Percentiles rank a stretch among this genome's conserved stretches.
phyloP scores from a whole-genome alignment of 108 stramenopile genomes.

The Skeletonema marinoi region DNA sequence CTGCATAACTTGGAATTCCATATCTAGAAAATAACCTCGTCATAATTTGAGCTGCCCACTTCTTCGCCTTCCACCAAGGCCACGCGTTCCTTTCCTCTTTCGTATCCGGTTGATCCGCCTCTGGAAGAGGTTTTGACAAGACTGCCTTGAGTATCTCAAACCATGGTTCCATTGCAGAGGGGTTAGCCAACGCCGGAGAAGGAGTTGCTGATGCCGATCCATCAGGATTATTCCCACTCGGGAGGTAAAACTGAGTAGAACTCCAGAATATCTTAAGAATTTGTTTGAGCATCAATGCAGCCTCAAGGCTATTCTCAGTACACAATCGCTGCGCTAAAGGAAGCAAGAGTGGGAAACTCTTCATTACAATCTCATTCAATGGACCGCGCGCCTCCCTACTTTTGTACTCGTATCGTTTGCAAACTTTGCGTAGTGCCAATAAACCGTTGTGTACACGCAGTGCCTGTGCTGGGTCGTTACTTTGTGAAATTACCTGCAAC shows the following conservation, averaged over 20 bases:
- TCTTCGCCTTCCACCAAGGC: constrained; percentile 99
- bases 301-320: constrained; percentile 80
- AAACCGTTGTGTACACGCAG: constrained; percentile 92
- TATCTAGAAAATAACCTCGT: constrained; percentile 92
- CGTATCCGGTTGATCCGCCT: constrained; percentile 82
- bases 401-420: constrained; percentile 98
- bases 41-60: constrained; percentile 96
- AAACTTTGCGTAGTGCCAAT: constrained; percentile 92
- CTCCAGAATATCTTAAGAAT: constrained; percentile 98
- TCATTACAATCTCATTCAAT: constrained; percentile 86
- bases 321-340: constrained; percentile 75
- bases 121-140: constrained; percentile 78
- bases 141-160: constrained; percentile 78
- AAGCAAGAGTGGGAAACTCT: constrained; percentile 85
- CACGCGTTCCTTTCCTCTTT: constrained; percentile 89
- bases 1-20: constrained; percentile 92
- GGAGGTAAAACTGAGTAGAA: constrained; percentile 94
- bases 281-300: constrained; percentile 93
- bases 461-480: constrained; percentile 63
- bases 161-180: constrained; percentile 87
- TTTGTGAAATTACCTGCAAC: constrained; percentile 76
- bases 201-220: constrained; percentile 42
- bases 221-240: constrained; percentile 66
- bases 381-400: constrained; percentile 88
- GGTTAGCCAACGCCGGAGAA: constrained; percentile 63